phyloP scores from a whole-genome alignment of 805 yeast species.

The Isabelozyma rhagii region DNA sequence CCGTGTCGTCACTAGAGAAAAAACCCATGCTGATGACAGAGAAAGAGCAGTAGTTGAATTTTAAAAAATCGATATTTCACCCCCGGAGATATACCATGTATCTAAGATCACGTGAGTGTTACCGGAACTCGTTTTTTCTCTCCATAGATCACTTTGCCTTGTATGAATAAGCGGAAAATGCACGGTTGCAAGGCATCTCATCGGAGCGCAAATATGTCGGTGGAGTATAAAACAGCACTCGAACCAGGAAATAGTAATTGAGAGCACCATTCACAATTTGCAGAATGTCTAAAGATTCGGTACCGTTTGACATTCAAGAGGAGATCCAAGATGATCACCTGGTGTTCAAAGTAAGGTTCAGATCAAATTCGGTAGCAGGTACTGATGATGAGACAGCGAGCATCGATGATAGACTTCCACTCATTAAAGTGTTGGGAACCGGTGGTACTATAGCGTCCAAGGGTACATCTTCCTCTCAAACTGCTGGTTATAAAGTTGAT shows the following conservation, averaged over 20 bases:
- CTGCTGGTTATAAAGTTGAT: conserved; percentile 45
- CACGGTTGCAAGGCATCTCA: background rate
- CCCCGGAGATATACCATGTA: background rate
- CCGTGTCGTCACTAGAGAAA: conserved; percentile 36
- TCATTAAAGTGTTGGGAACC: conserved; percentile 40
- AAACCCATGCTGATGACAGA: conserved; percentile 44
- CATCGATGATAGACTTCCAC: conserved; percentile 19
- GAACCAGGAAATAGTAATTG: background rate
- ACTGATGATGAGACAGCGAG: conserved; percentile 3
- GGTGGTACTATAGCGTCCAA: conserved; percentile 48
- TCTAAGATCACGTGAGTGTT: too few species aligned
- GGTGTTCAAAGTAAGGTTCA: conserved; percentile 31
- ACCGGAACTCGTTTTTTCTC: background rate
- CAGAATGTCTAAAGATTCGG: background rate
- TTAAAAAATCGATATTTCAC: background rate
- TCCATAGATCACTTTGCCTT: background rate
- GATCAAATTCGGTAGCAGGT: conserved; percentile 28
- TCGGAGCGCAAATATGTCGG: background rate
- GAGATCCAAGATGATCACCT: conserved; percentile 28
- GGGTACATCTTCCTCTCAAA: conserved; percentile 34
- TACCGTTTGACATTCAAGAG: conserved; percentile 12
- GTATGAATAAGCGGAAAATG: background rate
- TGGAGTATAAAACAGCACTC: background rate
- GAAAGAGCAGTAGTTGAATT: too few species aligned
- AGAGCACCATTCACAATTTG: background rate